phyloP scores from a whole-genome alignment of 306 rosid species.

The Spatholobus suberectus region DNA sequence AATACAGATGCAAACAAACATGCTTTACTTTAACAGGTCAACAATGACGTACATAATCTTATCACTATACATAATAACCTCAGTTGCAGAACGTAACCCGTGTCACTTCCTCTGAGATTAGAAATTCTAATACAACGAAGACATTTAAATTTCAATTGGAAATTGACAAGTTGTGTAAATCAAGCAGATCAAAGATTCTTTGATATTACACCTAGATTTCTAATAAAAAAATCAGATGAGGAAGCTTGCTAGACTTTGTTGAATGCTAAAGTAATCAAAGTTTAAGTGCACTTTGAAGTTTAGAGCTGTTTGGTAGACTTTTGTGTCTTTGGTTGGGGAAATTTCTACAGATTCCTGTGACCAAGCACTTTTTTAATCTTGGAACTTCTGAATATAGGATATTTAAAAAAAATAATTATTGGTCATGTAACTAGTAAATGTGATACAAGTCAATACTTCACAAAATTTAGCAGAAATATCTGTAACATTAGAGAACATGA shows the following conservation, averaged over 20 bases:
- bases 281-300: neutral
- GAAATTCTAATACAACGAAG: neutral
- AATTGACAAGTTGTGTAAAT: neutral
- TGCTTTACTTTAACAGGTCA: neutral
- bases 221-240: too few species aligned
- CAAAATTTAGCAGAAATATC: neutral
- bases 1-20: neutral
- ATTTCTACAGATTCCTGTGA: neutral
- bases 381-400: neutral
- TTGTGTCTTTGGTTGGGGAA: neutral
- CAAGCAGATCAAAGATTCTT: neutral
- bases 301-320: constrained; percentile 25
- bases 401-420: neutral
- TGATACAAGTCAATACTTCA: neutral
- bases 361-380: neutral
- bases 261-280: neutral
- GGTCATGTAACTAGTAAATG: neutral
- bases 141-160: neutral
- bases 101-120: neutral
- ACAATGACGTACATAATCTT: neutral
- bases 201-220: neutral
- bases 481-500: neutral
- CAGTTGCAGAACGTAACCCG: neutral
- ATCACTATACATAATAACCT: neutral
- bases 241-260: neutral